Percentiles rank a stretch among this genome's conserved stretches.
Evolutionary conservation across 1,284 basidiomycete species (phyloP).

Genomic region (Ceratobasidium sp.): DNA sequence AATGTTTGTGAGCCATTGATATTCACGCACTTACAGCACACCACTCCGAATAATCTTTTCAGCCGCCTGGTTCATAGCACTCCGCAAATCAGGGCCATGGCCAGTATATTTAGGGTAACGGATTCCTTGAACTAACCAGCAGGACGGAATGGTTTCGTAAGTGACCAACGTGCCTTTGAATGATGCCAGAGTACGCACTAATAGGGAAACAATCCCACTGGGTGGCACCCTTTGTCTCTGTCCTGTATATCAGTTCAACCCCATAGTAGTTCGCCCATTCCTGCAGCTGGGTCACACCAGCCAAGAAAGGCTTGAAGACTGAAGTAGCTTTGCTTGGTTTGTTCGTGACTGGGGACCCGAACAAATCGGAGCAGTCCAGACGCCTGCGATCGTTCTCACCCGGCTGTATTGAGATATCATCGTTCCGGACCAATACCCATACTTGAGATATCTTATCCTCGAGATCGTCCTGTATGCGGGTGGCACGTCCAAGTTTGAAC

Average conservation of each 20-base stretch:
- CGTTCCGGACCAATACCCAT: not conserved
- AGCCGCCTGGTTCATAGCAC: not conserved
- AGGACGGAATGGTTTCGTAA: not conserved
- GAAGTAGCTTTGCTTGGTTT: not conserved
- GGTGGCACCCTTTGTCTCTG: not conserved
- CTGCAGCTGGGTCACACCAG: not conserved
- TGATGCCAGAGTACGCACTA: constrained; percentile 1
- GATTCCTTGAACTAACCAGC: constrained; percentile 14
- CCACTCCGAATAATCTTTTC: constrained; percentile 10
- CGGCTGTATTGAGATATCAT: too few species aligned
- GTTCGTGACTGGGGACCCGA: too few species aligned
- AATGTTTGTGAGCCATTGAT: not conserved
- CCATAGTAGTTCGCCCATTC: constrained; percentile 14
- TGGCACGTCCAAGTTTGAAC: not conserved
- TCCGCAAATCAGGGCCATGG: not conserved
- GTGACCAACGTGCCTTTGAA: not conserved
- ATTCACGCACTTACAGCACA: constrained; percentile 7
- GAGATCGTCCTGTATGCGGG: not conserved
- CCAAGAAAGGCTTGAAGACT: not conserved
- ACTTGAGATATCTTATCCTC: not conserved
- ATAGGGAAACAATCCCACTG: constrained; percentile 12
- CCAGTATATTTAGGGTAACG: constrained; percentile 7
- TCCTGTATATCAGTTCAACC: not conserved
- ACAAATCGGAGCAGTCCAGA: too few species aligned
- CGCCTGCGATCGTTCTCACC: too few species aligned